Percentiles rank a stretch among this genome's conserved stretches.
These are phyloP conservation scores for Vachellia pachyceras DNA, from an alignment of 306 rosid species.

Conservation along the genomic window DNA sequence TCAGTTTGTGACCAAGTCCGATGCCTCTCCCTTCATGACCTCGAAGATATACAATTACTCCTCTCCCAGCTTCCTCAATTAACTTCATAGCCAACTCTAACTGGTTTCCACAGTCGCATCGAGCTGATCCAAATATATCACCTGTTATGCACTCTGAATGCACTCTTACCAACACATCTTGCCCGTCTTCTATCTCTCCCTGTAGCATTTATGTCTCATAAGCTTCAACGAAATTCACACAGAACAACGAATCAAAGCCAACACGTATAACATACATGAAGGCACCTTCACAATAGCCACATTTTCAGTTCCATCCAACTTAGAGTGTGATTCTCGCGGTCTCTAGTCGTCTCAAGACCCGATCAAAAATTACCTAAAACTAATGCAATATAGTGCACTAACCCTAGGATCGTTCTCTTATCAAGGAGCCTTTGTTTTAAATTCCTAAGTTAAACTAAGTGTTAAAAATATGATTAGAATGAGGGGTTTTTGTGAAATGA, in stretches of 20 bases:
- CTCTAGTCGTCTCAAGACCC: too few species aligned
- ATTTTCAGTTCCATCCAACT: constrained; percentile 82
- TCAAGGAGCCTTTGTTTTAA: too few species aligned
- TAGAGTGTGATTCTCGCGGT: too few species aligned
- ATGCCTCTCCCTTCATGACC: constrained; percentile 98
- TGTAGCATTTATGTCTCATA: constrained; percentile 15
- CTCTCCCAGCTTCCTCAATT: constrained; percentile 77
- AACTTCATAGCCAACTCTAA: constrained; percentile 81
- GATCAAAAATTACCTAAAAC: too few species aligned
- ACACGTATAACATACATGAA: not conserved
- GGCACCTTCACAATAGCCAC: constrained; percentile 75
- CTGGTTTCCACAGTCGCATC: constrained; percentile 94
- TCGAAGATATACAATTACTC: constrained; percentile 79
- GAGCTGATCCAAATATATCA: constrained; percentile 81
- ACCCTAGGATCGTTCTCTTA: too few species aligned
- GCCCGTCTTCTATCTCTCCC: constrained; percentile 79
- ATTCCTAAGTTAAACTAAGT: too few species aligned
- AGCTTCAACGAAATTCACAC: not conserved
- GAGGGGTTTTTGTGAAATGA: too few species aligned
- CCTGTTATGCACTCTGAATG: constrained; percentile 96
- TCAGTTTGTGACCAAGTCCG: constrained; percentile 85
- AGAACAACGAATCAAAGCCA: not conserved
- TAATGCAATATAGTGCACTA: too few species aligned
- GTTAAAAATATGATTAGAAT: too few species aligned
- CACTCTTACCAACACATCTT: constrained; percentile 78